Base-by-base conservation (phyloP, 495 filamentous ascomycete genomes). In the Chaetomium fimeti region DNA sequence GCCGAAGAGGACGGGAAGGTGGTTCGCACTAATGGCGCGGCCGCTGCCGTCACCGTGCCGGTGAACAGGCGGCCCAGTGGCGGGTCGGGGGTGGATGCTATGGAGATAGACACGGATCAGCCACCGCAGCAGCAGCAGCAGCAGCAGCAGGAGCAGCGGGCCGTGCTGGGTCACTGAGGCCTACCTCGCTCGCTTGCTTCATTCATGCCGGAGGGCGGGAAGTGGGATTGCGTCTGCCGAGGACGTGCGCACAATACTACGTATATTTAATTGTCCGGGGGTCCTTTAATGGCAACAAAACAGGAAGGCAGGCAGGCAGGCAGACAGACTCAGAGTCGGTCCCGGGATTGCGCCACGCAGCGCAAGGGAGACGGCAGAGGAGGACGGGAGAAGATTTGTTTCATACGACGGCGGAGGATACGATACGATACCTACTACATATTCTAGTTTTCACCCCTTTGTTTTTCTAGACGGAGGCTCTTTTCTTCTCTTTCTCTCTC, bases 161-260 rank as follows among this genome's bases (percentile, higher is more conserved):
- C 47, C 22, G 55, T 64, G 55, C 22, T 64, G 55, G 59, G 62
- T 24, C 62, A 64, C 27, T 64, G 28, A 48, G 2, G 29, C 15
- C 58, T n/a, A 36, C 32, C 32, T 36, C 4, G 5, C 32, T 43
- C 13, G 13, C 40, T 36, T 36, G 8, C 32, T 36, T 36, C 18
- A 13, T 15, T 18, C 40, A 13, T 16, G 13, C 3, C 18, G 11
- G 40, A 43, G 40, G 13, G 13, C 1, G 15, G 40, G 40, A 13
- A 43, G 32, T 5, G 32, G 32, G 29, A 32, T 32, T 36, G 32
- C 32, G 8, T 36, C 32, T 36, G 32, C 7, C 32, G 32, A 11
- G 32, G 32, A 6, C 32, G 32, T 36, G 8, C 32, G 5, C 32
- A 36, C 8, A 36, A 36, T 6, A 36, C 32, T 6, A 36, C 32